phyloP scores from a whole-genome alignment of 768 basidiomycete genomes.

The Trametes gibbosa region DNA sequence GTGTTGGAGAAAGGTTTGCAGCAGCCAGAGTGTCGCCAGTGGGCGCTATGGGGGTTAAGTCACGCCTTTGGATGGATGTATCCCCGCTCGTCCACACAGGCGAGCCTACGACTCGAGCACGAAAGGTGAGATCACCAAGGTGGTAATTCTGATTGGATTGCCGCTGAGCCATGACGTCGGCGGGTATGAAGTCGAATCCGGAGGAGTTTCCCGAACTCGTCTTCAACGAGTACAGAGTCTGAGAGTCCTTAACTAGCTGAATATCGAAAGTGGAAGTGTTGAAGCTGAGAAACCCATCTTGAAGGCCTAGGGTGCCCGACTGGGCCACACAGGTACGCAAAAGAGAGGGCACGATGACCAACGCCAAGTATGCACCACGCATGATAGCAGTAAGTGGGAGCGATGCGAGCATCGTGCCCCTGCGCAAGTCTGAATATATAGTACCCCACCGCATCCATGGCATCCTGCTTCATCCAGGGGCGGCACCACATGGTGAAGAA shows the following conservation, averaged over 20 bases:
- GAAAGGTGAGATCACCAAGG: constrained; percentile 54
- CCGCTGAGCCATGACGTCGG: constrained; percentile 48
- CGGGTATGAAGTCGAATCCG: constrained; percentile 50
- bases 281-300: constrained; percentile 47
- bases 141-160: constrained; percentile 50
- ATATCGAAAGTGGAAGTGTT: constrained; percentile 43
- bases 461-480: not conserved
- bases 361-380: not conserved
- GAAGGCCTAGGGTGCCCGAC: constrained; percentile 39
- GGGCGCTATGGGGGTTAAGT: constrained; percentile 36
- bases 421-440: not conserved
- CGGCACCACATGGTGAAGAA: not conserved
- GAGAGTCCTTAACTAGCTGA: constrained; percentile 53
- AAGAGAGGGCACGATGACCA: not conserved
- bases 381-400: not conserved
- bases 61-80: constrained; percentile 40
- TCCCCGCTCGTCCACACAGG: constrained; percentile 47
- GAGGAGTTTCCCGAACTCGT: constrained; percentile 30
- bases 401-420: not conserved
- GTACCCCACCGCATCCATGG: not conserved
- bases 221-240: constrained; percentile 51
- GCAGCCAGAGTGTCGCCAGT: constrained; percentile 48
- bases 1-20: constrained; percentile 47
- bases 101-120: constrained; percentile 45
- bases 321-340: not conserved